Evolutionary conservation across 2,329 filamentous ascomycete species (phyloP).

Genomic region (Fusarium longipes): DNA sequence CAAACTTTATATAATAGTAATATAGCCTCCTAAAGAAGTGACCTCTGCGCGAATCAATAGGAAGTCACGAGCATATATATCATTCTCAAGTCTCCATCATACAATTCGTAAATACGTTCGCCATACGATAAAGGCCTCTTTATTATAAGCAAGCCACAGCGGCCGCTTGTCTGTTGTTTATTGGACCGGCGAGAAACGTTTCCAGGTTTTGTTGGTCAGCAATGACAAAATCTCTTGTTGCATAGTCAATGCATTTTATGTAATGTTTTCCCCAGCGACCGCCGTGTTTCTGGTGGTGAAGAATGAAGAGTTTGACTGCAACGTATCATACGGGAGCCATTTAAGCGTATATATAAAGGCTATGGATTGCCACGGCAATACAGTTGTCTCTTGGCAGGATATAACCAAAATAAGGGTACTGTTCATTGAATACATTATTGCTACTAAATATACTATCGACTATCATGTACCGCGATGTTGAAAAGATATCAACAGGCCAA

Average conservation of each 20-base stretch:
- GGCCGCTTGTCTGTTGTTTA: background rate
- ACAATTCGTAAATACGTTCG: background rate
- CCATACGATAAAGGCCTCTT: background rate
- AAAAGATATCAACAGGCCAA: conserved; percentile 40
- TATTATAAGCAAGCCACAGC: conserved; percentile 3
- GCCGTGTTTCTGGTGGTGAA: background rate
- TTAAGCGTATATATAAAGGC: conserved; percentile 16
- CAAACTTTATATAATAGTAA: background rate
- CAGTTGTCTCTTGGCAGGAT: background rate
- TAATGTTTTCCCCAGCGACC: background rate
- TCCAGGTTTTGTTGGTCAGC: background rate
- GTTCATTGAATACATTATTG: background rate
- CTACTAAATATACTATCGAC: background rate
- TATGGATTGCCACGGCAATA: too few relatives aligned
- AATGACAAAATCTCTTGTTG: background rate
- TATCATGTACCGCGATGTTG: conserved; percentile 43
- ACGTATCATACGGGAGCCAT: background rate
- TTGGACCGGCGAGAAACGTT: background rate
- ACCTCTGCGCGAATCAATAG: background rate
- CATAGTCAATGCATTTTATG: background rate
- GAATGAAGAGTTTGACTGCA: background rate
- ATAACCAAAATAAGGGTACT: background rate
- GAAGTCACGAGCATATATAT: background rate
- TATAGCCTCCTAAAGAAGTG: background rate
- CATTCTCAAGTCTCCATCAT: background rate